phyloP scores from a whole-genome alignment of 345 rosid species.

The Kernera saxatilis region DNA sequence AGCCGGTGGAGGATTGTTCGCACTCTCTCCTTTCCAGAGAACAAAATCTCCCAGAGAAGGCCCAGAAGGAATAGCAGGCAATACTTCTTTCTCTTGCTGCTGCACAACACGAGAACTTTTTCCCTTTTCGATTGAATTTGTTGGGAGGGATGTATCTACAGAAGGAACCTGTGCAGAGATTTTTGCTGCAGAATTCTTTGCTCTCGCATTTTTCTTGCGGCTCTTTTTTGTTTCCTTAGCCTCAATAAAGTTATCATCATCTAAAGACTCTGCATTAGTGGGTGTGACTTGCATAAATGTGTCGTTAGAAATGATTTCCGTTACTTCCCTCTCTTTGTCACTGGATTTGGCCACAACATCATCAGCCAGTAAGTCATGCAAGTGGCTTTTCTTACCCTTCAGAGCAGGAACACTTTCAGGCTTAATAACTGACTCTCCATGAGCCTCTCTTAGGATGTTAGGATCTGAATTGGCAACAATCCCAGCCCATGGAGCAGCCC shows the following conservation, averaged over 20 bases:
- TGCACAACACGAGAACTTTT: slow-evolving; percentile 53
- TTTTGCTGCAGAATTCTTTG: slow-evolving; percentile 59
- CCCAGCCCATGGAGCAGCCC: slow-evolving; percentile 89
- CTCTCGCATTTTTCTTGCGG: slow-evolving; percentile 87
- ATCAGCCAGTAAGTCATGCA: slow-evolving; percentile 67
- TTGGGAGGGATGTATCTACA: slow-evolving; percentile 44
- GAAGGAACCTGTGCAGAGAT: slow-evolving; percentile 32
- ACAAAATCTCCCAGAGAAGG: slow-evolving; percentile 98
- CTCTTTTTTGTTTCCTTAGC: slow-evolving; percentile 85
- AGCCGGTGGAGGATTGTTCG: slow-evolving; percentile 49
- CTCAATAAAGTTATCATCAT: slow-evolving; percentile 71
- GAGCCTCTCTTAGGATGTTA: slow-evolving; percentile 41
- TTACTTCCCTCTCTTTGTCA: slow-evolving; percentile 41
- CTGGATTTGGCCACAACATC: slow-evolving; percentile 54
- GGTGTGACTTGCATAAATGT: slow-evolving; percentile 28
- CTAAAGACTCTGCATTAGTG: slow-evolving; percentile 37
- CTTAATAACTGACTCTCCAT: slow-evolving; percentile 33
- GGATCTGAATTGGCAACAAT: slow-evolving; percentile 53
- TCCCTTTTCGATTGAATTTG: slow-evolving; percentile 68
- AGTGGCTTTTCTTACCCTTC: slow-evolving; percentile 56
- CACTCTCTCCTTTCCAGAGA: slow-evolving; percentile 72
- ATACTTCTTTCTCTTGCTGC: slow-evolving; percentile 63
- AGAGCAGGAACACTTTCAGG: slow-evolving; percentile 39
- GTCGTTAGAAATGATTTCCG: slow-evolving; percentile 27
- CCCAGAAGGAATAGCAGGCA: slow-evolving; percentile 81